Conservation (phyloP, 306 rosid species). For the Rubus idaeus region DNA sequence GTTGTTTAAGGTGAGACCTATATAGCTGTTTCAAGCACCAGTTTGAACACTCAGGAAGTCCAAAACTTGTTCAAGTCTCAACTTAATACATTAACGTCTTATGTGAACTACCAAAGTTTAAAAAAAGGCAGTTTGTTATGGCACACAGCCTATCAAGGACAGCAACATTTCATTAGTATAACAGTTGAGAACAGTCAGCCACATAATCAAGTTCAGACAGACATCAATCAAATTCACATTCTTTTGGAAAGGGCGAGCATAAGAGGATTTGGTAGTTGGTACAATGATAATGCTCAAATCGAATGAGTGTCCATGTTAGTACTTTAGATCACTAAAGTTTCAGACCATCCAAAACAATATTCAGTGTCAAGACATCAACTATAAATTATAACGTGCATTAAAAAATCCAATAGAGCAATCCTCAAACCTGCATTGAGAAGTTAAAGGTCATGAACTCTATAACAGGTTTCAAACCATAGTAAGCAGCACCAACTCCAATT, state of each 20-base stretch:
- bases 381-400: background rate
- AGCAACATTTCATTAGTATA: background rate
- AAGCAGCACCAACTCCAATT: constrained; percentile 99
- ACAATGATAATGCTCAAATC: background rate
- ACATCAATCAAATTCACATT: background rate
- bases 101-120: background rate
- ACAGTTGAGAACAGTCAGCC: background rate
- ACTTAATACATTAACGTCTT: no score
- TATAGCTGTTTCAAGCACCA: background rate
- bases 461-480: constrained; percentile 86
- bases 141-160: background rate
- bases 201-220: background rate
- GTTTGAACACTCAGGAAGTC: background rate
- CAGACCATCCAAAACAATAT: background rate
- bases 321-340: background rate
- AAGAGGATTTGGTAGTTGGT: background rate
- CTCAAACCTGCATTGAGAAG: constrained; percentile 97
- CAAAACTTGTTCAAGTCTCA: background rate
- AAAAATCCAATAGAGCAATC: background rate
- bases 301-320: background rate
- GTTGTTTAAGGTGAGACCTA: background rate
- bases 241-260: background rate
- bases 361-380: background rate
- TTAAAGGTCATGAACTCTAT: constrained; percentile 98
- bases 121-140: background rate